Base-by-base conservation (phyloP, 1,284 basidiomycete species). In the Wallemia hederae region DNA sequence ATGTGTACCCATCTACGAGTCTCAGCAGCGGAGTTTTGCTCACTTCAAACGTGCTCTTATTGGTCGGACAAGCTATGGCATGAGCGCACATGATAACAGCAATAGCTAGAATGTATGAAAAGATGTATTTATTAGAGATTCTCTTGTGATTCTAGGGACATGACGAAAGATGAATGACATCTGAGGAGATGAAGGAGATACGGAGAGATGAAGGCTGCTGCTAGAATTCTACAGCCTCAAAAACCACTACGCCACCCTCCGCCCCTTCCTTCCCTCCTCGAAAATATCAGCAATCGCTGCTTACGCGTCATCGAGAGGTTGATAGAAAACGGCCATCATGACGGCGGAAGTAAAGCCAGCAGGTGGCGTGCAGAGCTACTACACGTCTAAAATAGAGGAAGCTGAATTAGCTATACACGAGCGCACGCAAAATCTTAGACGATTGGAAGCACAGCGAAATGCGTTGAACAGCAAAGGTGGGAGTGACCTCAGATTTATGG, bases 401-500 rank as follows among this genome's bases (percentile, higher is more conserved):
- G 82, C 89, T 9, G 90, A 96, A 69, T 77, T 94, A 58, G 77
- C 83, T 58, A 96, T 96, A 67, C 94, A 92, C 71, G 82, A 88
- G 72, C 92, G 91, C 73, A 96, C 91, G 0, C 91, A 96, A 74
- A 97, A 97, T 73, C 72, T 98, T 61, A 77, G 92, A 58, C 85
- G 92, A 64, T 74, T 98, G 65, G 92, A 97, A 73, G 92, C 92
- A 2, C 92, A 97, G 72, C 77, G 91, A 64, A 97, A 97, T 77
- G 85, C 91, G 5, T 74, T 98, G 65, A 97, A 98, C 71, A 89
- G 90, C 22, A 76, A 90, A 75, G 90, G 90, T 85, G 64, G 64
- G 77, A 70, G 24, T 24, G 31, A 17, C 58, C 26, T 58, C 1
- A 26, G 19, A 7, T 2, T 26, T 24, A 26, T 11, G 31, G 39